phyloP scores from a whole-genome alignment of 2,329 filamentous ascomycete genomes.

The Phaeosphaeria sp. region DNA sequence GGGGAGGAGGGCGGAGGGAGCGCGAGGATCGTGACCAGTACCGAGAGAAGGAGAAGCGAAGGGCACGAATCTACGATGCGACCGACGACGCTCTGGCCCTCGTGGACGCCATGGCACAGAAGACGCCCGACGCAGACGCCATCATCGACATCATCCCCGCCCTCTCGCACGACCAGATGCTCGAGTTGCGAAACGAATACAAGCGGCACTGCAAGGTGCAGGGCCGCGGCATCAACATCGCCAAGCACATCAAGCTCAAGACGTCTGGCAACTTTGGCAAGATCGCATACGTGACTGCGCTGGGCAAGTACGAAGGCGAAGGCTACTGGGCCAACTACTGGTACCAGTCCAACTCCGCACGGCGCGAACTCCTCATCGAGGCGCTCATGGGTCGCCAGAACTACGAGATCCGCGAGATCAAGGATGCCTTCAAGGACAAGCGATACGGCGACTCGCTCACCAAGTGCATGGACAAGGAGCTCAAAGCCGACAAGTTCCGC shows the following conservation, averaged over 20 bases:
- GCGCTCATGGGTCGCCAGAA: slow-evolving; percentile 89
- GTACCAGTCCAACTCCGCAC: slow-evolving; percentile 87
- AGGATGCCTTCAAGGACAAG: slow-evolving; percentile 87
- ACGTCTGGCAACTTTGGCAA: slow-evolving; percentile 83
- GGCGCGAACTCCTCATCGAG: slow-evolving; percentile 91
- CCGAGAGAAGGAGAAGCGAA: slow-evolving; percentile 56
- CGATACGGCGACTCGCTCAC: slow-evolving; percentile 83
- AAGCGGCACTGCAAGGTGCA: slow-evolving; percentile 87
- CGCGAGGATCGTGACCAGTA: slow-evolving; percentile 10
- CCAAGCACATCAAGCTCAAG: slow-evolving; percentile 85
- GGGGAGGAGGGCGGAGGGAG: slow-evolving; percentile 9
- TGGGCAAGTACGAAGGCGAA: slow-evolving; percentile 91
- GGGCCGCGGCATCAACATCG: slow-evolving; percentile 81
- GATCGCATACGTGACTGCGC: slow-evolving; percentile 85
- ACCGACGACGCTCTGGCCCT: slow-evolving; percentile 78
- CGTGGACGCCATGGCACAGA: slow-evolving; percentile 74
- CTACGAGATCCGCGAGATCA: slow-evolving; percentile 85
- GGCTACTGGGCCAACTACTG: slow-evolving; percentile 98
- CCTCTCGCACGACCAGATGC: slow-evolving; percentile 85
- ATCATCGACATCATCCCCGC: slow-evolving; percentile 85
- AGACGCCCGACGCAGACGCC: slow-evolving; percentile 68
- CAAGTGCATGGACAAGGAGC: slow-evolving; percentile 88
- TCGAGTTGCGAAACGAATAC: slow-evolving; percentile 86
- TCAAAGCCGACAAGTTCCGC: slow-evolving; percentile 96
- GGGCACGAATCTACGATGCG: slow-evolving; percentile 81